These are phyloP conservation scores for Kwoniella botswanensis DNA, from an alignment of 768 basidiomycete species.

Conservation along the genomic window DNA sequence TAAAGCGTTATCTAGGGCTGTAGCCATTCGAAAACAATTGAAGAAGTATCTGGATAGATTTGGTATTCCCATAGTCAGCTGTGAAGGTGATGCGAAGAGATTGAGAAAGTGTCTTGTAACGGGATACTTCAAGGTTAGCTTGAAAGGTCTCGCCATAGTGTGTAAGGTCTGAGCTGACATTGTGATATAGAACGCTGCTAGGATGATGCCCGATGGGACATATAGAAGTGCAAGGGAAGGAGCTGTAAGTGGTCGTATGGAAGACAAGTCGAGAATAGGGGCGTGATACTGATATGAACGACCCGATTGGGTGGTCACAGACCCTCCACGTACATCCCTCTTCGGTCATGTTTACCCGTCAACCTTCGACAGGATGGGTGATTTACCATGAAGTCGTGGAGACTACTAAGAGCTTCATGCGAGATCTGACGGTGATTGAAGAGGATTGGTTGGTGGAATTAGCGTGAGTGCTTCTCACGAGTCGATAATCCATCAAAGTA, in stretches of 20 bases:
- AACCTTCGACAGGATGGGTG: conserved; percentile 89
- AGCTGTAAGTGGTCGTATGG: conserved; percentile 63
- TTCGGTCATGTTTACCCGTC: conserved; percentile 90
- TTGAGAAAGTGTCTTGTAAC: conserved; percentile 86
- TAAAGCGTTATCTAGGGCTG: conserved; percentile 87
- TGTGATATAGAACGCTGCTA: conserved; percentile 75
- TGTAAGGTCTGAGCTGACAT: not conserved
- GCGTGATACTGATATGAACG: not conserved
- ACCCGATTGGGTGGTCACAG: conserved; percentile 59
- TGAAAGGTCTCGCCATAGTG: not conserved
- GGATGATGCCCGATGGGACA: conserved; percentile 89
- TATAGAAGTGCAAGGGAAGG: conserved; percentile 87
- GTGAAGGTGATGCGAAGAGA: conserved; percentile 82
- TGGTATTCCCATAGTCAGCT: conserved; percentile 77
- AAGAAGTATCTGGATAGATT: conserved; percentile 95
- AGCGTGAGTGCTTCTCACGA: conserved; percentile 47
- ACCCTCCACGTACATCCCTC: conserved; percentile 87
- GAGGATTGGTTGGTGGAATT: conserved; percentile 78
- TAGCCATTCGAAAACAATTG: conserved; percentile 92
- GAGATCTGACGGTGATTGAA: conserved; percentile 90
- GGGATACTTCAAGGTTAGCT: conserved; percentile 73
- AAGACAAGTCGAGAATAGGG: no score
- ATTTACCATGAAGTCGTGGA: conserved; percentile 95
- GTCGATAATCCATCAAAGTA: not conserved
- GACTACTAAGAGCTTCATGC: conserved; percentile 92